Evolutionary conservation across 805 yeast species (phyloP).

Genomic region (Candida alai): DNA sequence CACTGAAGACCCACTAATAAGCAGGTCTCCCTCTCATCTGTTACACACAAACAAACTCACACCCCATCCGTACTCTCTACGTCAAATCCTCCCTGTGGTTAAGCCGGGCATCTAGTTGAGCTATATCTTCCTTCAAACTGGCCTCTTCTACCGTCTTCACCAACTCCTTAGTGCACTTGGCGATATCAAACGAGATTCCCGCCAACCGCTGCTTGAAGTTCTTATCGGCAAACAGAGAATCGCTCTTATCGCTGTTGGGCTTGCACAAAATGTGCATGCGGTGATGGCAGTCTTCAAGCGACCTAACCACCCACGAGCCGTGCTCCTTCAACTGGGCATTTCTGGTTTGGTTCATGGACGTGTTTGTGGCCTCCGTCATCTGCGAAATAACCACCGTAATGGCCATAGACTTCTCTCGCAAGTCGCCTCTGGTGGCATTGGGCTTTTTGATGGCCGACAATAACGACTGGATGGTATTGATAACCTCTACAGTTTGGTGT

Average conservation of each 20-base stretch:
- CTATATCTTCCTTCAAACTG: slow-evolving; percentile 80
- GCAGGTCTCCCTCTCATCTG: too few relatives aligned
- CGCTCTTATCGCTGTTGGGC: slow-evolving; percentile 35
- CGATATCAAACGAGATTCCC: slow-evolving; percentile 93
- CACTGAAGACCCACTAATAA: too few relatives aligned
- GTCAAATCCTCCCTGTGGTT: slow-evolving; percentile 26
- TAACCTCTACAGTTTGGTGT: slow-evolving; percentile 90
- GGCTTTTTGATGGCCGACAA: slow-evolving; percentile 74
- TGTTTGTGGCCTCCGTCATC: slow-evolving; percentile 86
- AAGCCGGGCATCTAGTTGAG: slow-evolving; percentile 67
- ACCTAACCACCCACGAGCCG: slow-evolving; percentile 86
- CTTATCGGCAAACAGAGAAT: slow-evolving; percentile 74
- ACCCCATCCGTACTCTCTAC: slow-evolving; percentile 6
- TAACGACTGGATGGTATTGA: slow-evolving; percentile 81
- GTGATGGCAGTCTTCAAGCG: slow-evolving; percentile 77
- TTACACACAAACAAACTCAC: neutral
- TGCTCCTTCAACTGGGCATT: slow-evolving; percentile 83
- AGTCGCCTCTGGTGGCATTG: slow-evolving; percentile 68
- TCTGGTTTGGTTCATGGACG: slow-evolving; percentile 84
- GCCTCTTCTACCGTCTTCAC: slow-evolving; percentile 97
- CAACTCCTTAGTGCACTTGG: slow-evolving; percentile 91
- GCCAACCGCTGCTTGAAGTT: slow-evolving; percentile 91
- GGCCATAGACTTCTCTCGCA: slow-evolving; percentile 69
- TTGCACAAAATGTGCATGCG: slow-evolving; percentile 74
- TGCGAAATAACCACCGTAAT: slow-evolving; percentile 74